Evolutionary conservation across 1,284 basidiomycete species (phyloP).

Genomic region (Tranzscheliella williamsii): DNA sequence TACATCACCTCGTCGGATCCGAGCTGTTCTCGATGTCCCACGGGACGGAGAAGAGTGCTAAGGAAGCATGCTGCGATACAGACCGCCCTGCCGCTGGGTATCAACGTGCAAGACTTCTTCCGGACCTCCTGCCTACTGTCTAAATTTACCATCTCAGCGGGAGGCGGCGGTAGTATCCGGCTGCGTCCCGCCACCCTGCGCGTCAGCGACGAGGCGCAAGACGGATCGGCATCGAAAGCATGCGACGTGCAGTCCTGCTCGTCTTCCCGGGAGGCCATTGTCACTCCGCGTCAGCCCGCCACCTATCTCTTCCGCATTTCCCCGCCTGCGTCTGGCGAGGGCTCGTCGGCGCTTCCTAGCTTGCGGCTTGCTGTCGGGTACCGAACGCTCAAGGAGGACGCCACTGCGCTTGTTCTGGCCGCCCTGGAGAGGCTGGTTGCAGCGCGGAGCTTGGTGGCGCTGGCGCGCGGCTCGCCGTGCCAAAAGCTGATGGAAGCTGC

Average conservation of each 20-base stretch:
- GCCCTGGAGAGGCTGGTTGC: slow-evolving; percentile 4
- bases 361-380: slow-evolving; percentile 42
- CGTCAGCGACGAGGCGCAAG: too few species aligned
- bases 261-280: slow-evolving; percentile 6
- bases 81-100: slow-evolving; percentile 51
- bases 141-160: slow-evolving; percentile 50
- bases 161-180: slow-evolving; percentile 23
- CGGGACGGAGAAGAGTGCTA: slow-evolving; percentile 16
- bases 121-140: slow-evolving; percentile 39
- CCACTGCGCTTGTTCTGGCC: background rate
- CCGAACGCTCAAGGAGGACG: slow-evolving; percentile 44
- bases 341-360: background rate
- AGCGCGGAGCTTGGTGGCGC: background rate
- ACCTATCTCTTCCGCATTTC: slow-evolving; percentile 46
- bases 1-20: slow-evolving; percentile 10
- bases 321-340: too few species aligned
- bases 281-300: slow-evolving; percentile 47
- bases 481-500: slow-evolving; percentile 14
- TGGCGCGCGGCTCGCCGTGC: slow-evolving; percentile 1
- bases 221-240: background rate
- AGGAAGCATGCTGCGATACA: slow-evolving; percentile 7
- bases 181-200: slow-evolving; percentile 23
- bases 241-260: slow-evolving; percentile 1
- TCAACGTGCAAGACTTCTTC: slow-evolving; percentile 60
- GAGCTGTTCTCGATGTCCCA: slow-evolving; percentile 1